phyloP scores from a whole-genome alignment of 202 grass and related monocot species.

The Bolboschoenoplectus hybrid region DNA sequence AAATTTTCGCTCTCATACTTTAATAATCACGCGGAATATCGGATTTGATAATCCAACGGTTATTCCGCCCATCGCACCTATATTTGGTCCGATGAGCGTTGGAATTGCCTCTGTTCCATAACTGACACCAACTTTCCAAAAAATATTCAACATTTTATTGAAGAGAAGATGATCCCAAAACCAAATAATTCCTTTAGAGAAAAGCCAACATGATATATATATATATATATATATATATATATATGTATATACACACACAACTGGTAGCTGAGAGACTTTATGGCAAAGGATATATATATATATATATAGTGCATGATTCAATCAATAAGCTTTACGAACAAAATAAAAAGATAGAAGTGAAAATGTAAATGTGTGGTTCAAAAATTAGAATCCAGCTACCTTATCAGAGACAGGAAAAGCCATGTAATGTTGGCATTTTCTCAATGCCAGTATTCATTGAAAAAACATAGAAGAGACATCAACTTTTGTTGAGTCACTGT shows the following conservation, averaged over 20 bases:
- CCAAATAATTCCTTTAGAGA: neutral
- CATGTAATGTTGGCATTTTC: slow-evolving; percentile 29
- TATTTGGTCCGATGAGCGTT: too few relatives aligned
- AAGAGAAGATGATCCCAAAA: neutral
- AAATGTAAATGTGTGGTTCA: slow-evolving; percentile 35
- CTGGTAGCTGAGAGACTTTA: slow-evolving; percentile 22
- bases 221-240: neutral
- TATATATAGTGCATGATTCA: slow-evolving; percentile 21
- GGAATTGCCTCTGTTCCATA: too few relatives aligned
- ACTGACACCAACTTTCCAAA: neutral
- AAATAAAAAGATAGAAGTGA: slow-evolving; percentile 1
- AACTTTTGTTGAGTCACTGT: neutral
- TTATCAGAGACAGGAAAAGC: slow-evolving; percentile 31
- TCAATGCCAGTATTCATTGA: slow-evolving; percentile 29
- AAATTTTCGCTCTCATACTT: too few relatives aligned
- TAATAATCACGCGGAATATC: too few relatives aligned
- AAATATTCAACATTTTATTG: neutral
- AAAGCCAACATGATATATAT: neutral
- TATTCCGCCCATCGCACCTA: too few relatives aligned
- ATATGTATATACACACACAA: too few relatives aligned
- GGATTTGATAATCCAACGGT: too few relatives aligned
- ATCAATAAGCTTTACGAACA: slow-evolving; percentile 10
- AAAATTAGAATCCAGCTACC: slow-evolving; percentile 29
- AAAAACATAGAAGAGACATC: neutral
- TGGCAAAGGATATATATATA: neutral